Percentiles rank a stretch among this genome's conserved stretches.
Evolutionary conservation across 2,329 filamentous ascomycete species (phyloP).

Genomic region (Volutella citrinella): DNA sequence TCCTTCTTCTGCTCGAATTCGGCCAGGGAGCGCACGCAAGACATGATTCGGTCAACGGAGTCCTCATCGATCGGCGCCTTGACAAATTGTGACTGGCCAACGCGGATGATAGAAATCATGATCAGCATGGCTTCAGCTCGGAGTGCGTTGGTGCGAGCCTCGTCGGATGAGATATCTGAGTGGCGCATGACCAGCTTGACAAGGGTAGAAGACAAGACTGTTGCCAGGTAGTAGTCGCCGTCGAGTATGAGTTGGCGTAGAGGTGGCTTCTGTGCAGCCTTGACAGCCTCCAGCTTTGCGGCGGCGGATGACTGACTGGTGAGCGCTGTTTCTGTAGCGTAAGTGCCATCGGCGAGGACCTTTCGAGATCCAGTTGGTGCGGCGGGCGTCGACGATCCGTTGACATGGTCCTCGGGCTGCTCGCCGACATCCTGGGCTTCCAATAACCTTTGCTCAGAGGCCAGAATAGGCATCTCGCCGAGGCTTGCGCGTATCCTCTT

Average conservation of each 20-base stretch:
- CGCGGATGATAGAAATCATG: conserved; percentile 98
- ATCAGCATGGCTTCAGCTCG: conserved; percentile 98
- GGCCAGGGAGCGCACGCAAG: conserved; percentile 86
- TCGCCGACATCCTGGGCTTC: conserved; percentile 77
- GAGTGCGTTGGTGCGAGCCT: conserved; percentile 85
- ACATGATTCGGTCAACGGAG: conserved; percentile 98
- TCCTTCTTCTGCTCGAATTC: conserved; percentile 89
- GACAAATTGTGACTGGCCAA: conserved; percentile 97
- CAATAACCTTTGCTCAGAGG: conserved; percentile 87
- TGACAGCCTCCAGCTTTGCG: conserved; percentile 91
- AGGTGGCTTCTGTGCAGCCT: conserved; percentile 93
- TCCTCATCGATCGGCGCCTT: conserved; percentile 97
- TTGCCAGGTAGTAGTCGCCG: conserved; percentile 93
- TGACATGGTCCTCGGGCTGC: conserved; percentile 64
- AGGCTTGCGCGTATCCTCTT: conserved; percentile 90
- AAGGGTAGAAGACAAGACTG: conserved; percentile 91
- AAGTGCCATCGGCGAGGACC: conserved; percentile 93
- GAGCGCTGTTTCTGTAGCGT: conserved; percentile 92
- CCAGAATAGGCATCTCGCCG: conserved; percentile 94
- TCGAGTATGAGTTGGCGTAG: conserved; percentile 93
- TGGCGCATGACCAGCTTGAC: conserved; percentile 98
- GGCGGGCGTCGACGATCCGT: conserved; percentile 73
- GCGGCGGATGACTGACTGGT: conserved; percentile 89
- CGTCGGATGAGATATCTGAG: conserved; percentile 84
- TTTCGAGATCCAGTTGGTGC: conserved; percentile 83